phyloP scores from a whole-genome alignment of 495 filamentous ascomycete species.

The Penicillium pancosmium region DNA sequence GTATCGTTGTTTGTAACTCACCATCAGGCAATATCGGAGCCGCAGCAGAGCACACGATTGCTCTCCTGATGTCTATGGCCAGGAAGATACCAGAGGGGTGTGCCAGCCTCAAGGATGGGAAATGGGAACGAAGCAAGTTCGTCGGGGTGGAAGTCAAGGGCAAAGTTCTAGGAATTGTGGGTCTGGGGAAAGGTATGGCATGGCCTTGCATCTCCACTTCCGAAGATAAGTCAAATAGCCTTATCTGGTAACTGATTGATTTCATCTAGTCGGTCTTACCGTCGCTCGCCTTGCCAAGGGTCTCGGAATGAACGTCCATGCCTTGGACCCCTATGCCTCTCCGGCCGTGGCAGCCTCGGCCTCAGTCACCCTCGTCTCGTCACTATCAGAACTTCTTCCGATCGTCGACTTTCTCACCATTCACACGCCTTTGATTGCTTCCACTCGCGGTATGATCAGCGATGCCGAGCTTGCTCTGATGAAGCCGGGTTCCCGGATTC shows the following conservation, averaged over 20 bases:
- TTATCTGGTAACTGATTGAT: conserved; percentile 1
- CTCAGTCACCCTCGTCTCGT: conserved; percentile 56
- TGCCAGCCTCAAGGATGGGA: conserved; percentile 57
- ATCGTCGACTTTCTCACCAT: conserved; percentile 73
- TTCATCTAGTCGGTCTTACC: conserved; percentile 61
- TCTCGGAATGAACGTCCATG: conserved; percentile 68
- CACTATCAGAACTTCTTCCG: conserved; percentile 57
- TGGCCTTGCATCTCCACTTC: not conserved
- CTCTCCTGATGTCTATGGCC: conserved; percentile 66
- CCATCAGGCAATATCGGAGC: conserved; percentile 71
- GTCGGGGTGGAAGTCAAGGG: conserved; percentile 72
- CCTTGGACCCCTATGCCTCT: conserved; percentile 69
- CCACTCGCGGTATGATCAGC: conserved; percentile 67
- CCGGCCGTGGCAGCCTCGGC: conserved; percentile 58
- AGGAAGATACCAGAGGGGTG: conserved; percentile 65
- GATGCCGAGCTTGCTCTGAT: conserved; percentile 63
- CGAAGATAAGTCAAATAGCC: not conserved
- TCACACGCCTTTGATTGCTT: conserved; percentile 73
- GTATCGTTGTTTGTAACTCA: conserved; percentile 72
- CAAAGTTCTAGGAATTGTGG: conserved; percentile 68
- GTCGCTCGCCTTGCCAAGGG: conserved; percentile 70
- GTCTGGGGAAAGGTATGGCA: conserved; percentile 62
- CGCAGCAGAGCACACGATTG: conserved; percentile 70
- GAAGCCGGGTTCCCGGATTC: conserved; percentile 64
- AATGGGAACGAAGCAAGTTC: conserved; percentile 69